A percentile compares a stretch with the other conserved stretches of the same genome.
These are phyloP conservation scores for Buxus sempervirens DNA, from an alignment of 164 flowering plant genomes.

Conservation along the genomic window DNA sequence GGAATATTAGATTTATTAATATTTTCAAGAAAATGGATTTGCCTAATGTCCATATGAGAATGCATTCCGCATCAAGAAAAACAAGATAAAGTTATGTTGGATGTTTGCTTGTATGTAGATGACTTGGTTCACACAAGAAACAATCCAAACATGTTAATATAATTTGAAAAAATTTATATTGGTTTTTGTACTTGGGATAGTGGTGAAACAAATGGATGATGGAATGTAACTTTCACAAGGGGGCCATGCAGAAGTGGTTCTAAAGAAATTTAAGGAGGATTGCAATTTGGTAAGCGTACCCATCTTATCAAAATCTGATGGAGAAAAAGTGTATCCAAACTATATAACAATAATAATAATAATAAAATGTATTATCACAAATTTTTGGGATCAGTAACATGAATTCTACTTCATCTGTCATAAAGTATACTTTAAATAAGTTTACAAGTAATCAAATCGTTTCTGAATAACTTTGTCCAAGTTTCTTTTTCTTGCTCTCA, in stretches of 20 bases:
- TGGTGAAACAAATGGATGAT: background rate
- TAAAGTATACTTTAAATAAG: too few species aligned
- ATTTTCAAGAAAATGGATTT: background rate
- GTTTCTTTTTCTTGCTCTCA: too few species aligned
- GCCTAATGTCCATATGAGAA: background rate
- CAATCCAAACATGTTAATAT: background rate
- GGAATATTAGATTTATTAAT: background rate
- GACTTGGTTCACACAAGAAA: conserved; percentile 2
- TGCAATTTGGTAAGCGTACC: background rate
- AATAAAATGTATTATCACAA: too few species aligned
- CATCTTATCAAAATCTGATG: background rate
- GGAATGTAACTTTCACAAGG: conserved; percentile 13
- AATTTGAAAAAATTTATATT: conserved; percentile 1
- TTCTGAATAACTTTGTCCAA: too few species aligned
- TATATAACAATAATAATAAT: too few species aligned
- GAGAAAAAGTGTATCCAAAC: too few species aligned
- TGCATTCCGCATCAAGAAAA: background rate
- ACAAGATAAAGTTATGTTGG: background rate
- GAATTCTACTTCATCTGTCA: too few species aligned
- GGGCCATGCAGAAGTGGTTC: conserved; percentile 7
- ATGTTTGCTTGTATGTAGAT: conserved; percentile 9
- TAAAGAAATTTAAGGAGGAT: too few species aligned
- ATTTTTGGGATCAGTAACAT: too few species aligned
- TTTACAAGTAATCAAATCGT: too few species aligned
- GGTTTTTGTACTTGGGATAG: conserved; percentile 6